These are phyloP conservation scores for Stephanodiscus triporus DNA, from an alignment of 108 stramenopile genomes.

Conservation along the genomic window DNA sequence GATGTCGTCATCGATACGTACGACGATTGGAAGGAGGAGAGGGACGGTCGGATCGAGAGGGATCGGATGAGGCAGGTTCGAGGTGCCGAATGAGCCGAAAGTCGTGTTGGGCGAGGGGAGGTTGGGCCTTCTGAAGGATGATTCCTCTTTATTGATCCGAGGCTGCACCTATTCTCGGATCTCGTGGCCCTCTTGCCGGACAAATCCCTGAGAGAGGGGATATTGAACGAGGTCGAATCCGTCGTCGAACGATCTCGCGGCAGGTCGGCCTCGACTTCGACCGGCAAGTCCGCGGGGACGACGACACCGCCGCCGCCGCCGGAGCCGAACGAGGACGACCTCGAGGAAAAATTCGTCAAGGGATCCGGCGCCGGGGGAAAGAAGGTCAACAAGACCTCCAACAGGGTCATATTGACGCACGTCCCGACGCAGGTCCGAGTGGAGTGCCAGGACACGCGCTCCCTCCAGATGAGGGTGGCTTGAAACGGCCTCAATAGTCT, in stretches of 20 bases:
- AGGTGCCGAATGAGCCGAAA: constrained; percentile 50
- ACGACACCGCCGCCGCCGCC: constrained; percentile 7
- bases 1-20: constrained; percentile 66
- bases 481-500: too few relatives aligned
- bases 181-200: constrained; percentile 66
- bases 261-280: too few relatives aligned
- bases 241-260: too few relatives aligned
- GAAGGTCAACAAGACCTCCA: constrained; percentile 91
- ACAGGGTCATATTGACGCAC: constrained; percentile 79
- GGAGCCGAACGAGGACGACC: constrained; percentile 47
- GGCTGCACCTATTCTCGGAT: constrained; percentile 67
- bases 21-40: constrained; percentile 73
- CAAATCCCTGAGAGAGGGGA: constrained; percentile 35
- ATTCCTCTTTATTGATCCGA: constrained; percentile 36
- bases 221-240: constrained; percentile 58
- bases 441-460: constrained; percentile 90
- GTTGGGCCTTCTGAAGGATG: constrained; percentile 39
- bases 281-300: not conserved
- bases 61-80: constrained; percentile 51
- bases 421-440: constrained; percentile 77
- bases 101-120: constrained; percentile 51
- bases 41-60: constrained; percentile 51
- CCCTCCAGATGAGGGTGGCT: too few relatives aligned
- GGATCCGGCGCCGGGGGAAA: constrained; percentile 85
- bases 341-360: constrained; percentile 81